A percentile compares a stretch with the other conserved stretches of the same genome.
phyloP scores from a whole-genome alignment of 208 protist genomes.

The Leishmania turanica region DNA sequence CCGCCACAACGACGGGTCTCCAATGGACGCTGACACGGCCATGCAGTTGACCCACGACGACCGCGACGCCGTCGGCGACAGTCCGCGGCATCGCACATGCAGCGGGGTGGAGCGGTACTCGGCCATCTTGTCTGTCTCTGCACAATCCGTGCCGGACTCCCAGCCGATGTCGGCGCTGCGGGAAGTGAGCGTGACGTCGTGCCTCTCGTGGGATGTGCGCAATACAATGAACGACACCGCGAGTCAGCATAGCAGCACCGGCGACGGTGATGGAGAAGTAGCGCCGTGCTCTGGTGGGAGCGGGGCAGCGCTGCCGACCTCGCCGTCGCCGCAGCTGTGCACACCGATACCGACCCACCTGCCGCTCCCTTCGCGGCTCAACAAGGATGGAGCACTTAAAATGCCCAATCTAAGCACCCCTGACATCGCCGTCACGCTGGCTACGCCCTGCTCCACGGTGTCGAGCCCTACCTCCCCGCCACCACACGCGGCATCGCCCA shows the following conservation, averaged over 20 bases:
- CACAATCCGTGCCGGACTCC: neutral
- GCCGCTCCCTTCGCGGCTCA: neutral
- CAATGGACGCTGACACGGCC: neutral
- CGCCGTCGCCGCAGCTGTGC: neutral
- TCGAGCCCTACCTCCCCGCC: constrained; percentile 3
- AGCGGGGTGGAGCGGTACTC: neutral
- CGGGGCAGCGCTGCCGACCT: neutral
- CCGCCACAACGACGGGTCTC: neutral
- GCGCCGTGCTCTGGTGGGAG: neutral
- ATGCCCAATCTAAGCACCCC: neutral
- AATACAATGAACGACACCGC: neutral
- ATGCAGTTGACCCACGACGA: neutral
- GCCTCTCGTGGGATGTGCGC: neutral
- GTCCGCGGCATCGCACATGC: neutral
- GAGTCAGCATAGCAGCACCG: neutral
- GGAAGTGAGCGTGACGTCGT: neutral
- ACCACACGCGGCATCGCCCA: constrained; percentile 5
- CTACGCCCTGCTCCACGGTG: neutral
- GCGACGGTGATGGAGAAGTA: neutral
- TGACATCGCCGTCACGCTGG: neutral
- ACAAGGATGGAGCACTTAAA: neutral
- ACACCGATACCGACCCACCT: too few relatives aligned
- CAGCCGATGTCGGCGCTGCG: constrained; percentile 2
- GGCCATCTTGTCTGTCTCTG: neutral
- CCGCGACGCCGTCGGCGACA: neutral